These are phyloP conservation scores for Vitis cinerea DNA, from an alignment of 164 flowering plant species.

Conservation along the genomic window DNA sequence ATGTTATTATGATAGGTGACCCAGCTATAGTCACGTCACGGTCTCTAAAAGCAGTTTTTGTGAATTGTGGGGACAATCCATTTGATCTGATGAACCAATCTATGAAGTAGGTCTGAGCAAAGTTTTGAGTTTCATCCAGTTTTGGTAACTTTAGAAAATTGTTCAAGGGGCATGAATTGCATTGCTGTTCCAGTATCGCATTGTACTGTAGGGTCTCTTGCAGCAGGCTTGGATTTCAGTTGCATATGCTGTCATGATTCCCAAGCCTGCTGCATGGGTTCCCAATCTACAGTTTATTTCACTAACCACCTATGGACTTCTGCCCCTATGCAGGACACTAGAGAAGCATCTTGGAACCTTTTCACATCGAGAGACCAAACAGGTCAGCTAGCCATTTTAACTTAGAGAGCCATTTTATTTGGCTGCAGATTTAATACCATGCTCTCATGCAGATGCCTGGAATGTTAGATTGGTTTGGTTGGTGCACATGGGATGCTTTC, in stretches of 20 bases:
- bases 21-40: conserved; percentile 42
- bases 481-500: conserved; percentile 92
- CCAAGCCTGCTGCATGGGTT: conserved; percentile 4
- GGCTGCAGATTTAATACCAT: too few relatives aligned
- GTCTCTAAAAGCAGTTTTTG: conserved; percentile 47
- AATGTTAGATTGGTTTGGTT: conserved; percentile 74
- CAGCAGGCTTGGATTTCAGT: conserved; percentile 3
- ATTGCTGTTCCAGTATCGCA: neutral
- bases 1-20: conserved; percentile 42
- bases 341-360: conserved; percentile 51
- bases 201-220: neutral
- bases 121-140: conserved; percentile 2
- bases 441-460: conserved; percentile 55
- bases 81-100: conserved; percentile 60
- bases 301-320: neutral
- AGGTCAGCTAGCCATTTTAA: conserved; percentile 31
- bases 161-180: neutral
- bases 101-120: conserved; percentile 52
- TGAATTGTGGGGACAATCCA: conserved; percentile 56
- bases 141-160: neutral
- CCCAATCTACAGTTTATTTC: neutral
- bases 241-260: conserved; percentile 1
- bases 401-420: neutral
- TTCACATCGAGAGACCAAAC: conserved; percentile 46
- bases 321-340: conserved; percentile 39